phyloP scores from a whole-genome alignment of 1,284 basidiomycete species.

The Fistulinella cinereoalba region DNA sequence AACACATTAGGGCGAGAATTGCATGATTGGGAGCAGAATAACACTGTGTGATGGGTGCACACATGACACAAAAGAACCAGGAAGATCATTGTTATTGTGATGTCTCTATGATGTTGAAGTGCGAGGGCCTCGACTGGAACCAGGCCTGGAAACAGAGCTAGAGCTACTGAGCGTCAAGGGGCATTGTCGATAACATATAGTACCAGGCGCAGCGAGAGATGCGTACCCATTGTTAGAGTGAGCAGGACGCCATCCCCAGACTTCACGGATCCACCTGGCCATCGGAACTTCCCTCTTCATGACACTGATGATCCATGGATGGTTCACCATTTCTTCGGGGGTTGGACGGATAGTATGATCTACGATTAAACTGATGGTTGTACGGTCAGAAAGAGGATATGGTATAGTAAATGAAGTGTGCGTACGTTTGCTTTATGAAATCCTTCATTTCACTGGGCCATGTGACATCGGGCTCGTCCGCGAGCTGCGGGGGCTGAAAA shows the following conservation, averaged over 20 bases:
- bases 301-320: slow-evolving; percentile 82
- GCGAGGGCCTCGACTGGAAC: slow-evolving; percentile 38
- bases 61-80: slow-evolving; percentile 12
- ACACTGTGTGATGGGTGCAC: slow-evolving; percentile 23
- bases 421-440: slow-evolving; percentile 87
- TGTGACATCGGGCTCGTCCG: slow-evolving; percentile 66
- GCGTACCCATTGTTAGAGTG: slow-evolving; percentile 31
- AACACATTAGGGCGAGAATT: slow-evolving; percentile 13
- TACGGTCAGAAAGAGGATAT: neutral
- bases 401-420: slow-evolving; percentile 15
- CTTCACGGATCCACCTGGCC: slow-evolving; percentile 85
- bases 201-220: neutral
- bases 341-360: slow-evolving; percentile 70
- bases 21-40: slow-evolving; percentile 15
- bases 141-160: slow-evolving; percentile 39
- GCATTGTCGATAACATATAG: neutral
- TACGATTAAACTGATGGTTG: slow-evolving; percentile 51
- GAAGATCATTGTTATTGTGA: slow-evolving; percentile 1
- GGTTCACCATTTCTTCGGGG: slow-evolving; percentile 81
- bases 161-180: slow-evolving; percentile 9
- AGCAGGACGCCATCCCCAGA: slow-evolving; percentile 74
- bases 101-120: slow-evolving; percentile 24
- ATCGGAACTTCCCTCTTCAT: slow-evolving; percentile 86
- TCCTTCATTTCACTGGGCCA: slow-evolving; percentile 92
- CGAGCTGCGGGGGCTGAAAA: slow-evolving; percentile 73